Conservation (phyloP, 2,329 filamentous ascomycete genomes). For the Knufia fluminis region DNA sequence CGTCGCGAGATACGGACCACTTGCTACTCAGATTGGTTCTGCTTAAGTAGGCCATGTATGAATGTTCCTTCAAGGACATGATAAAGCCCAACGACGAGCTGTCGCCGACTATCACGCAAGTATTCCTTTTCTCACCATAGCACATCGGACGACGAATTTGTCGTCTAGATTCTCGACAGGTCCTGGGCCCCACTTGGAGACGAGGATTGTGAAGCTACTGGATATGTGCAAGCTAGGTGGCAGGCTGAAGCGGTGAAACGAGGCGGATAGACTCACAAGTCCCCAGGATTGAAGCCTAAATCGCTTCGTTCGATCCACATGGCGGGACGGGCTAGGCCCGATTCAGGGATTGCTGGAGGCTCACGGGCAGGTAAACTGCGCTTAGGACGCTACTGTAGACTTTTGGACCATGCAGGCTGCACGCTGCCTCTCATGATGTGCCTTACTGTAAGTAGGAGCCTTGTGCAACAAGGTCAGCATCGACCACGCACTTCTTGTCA, state of each 20-base stretch:
- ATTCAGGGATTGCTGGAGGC: not conserved
- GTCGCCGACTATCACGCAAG: no score
- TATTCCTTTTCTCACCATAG: no score
- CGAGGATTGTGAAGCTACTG: not conserved
- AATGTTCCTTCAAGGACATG: no score
- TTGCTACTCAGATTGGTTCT: no score
- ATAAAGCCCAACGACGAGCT: no score
- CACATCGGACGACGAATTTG: no score
- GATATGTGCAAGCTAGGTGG: not conserved
- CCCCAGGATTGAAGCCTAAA: no score
- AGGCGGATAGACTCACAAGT: not conserved
- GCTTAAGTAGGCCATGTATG: no score
- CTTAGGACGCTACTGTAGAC: not conserved
- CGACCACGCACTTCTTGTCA: not conserved
- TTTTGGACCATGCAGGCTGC: constrained; percentile 4
- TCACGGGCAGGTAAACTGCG: not conserved
- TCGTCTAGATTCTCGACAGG: no score
- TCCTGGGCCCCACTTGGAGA: not conserved
- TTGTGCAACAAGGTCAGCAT: not conserved
- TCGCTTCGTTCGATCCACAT: not conserved
- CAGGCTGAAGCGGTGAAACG: constrained; percentile 5
- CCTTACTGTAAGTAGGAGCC: not conserved
- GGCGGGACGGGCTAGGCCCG: not conserved
- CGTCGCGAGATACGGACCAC: no score
- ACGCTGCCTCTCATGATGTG: not conserved